Evolutionary conservation across 108 stramenopile species (phyloP).

Genomic region (Fistulifera solaris): DNA sequence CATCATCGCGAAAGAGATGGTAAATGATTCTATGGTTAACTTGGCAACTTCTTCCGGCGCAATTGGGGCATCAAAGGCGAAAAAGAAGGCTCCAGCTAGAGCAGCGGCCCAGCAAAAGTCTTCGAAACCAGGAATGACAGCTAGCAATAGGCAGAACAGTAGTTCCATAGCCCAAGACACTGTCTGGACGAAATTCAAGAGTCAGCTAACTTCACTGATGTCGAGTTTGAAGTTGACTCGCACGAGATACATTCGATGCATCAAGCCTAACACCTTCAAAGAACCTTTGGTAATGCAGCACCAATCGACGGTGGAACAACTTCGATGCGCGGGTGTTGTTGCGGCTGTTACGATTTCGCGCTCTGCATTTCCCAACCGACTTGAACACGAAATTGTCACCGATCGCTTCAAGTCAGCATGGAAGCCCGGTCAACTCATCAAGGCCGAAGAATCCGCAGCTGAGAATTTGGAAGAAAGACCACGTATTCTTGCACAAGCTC

Average conservation of each 20-base stretch:
- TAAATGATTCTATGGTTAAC: conserved; percentile 12
- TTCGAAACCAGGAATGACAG: conserved; percentile 16
- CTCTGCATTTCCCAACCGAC: conserved; percentile 92
- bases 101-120: conserved; percentile 11
- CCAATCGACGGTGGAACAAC: conserved; percentile 80
- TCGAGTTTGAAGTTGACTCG: conserved; percentile 49
- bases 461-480: conserved; percentile 8
- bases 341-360: conserved; percentile 90
- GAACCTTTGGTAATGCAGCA: conserved; percentile 74
- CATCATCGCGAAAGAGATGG: conserved; percentile 33
- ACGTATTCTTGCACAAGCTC: neutral
- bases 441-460: neutral
- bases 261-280: conserved; percentile 80
- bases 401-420: conserved; percentile 56
- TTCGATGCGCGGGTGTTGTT: conserved; percentile 94
- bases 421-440: conserved; percentile 16
- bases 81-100: neutral
- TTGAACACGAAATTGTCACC: conserved; percentile 70
- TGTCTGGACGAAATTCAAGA: conserved; percentile 74
- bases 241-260: conserved; percentile 85
- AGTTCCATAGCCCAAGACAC: conserved; percentile 39
- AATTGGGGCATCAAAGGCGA: neutral
- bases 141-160: too few species aligned
- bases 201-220: conserved; percentile 68
- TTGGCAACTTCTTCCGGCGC: neutral